Base-by-base conservation (phyloP, 371 early-diverging fungal genomes). In the Apophysomyces trapeziformis region DNA sequence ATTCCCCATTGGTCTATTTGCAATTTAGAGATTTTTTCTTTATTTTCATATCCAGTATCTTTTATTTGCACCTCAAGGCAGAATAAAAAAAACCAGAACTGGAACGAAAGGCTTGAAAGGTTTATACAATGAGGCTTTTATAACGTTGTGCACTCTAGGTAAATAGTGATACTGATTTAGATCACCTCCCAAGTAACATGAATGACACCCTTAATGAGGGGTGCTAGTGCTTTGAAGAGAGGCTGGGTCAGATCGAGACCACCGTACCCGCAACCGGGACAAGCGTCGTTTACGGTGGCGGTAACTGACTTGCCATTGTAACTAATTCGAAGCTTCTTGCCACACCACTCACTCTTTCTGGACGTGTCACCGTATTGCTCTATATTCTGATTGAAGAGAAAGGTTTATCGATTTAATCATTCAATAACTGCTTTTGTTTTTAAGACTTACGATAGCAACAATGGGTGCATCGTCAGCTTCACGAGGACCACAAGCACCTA, bases 261-360 rank as follows among this genome's bases (percentile, higher is more conserved):
- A 8, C 76, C 76, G 38, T 73, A 62, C 0, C 32, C 3, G 35
- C 76, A 76, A 54, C 68, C 73, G 26, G 76, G 76, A 61, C 76
- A 76, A 38, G 76, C 76, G 56, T 73, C 76, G 7, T 70, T 76
- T 38, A 76, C 66, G 18, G 44, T 44, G 38, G 73, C 73, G 37
- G 57, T 61, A 14, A 68, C 69, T 35, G 47, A 16, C n/a, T 73
- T 77, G 54, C 66, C 61, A 13, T 54, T 56, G n/a, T 38, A 62
- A 58, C 60, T 54, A 44, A 71, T 68, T 36, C 60, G 45, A 60
- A 71, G 46, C 60, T 69, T 75, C 68, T 71, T 72, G 56, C 69
- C 69, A 56, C 71, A 72, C 70, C 75, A 75, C 9, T 57, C 57
- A 46, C 72, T 75, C 62, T 70, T 62, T 9, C 16, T 36, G 9